These are phyloP conservation scores for Pythium graminicola DNA, from an alignment of 352 stramenopile genomes.

Conservation along the genomic window DNA sequence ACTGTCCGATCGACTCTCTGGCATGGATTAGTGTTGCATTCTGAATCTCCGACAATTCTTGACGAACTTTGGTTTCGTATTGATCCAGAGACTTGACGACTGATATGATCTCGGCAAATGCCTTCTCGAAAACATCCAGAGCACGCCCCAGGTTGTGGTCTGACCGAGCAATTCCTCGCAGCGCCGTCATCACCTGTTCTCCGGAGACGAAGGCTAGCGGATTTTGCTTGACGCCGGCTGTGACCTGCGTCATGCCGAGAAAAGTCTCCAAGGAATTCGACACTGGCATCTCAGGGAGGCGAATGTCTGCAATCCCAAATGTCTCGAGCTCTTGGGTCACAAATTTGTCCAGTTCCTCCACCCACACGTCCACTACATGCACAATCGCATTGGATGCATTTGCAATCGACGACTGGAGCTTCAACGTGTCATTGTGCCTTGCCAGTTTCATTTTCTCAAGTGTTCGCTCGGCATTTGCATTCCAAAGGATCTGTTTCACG, in stretches of 20 bases:
- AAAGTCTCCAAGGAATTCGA: background rate
- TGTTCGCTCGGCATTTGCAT: background rate
- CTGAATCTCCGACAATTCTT: slow-evolving; percentile 7
- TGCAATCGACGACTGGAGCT: background rate
- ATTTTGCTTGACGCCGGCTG: background rate
- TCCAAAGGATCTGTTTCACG: background rate
- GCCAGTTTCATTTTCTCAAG: background rate
- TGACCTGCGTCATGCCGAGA: background rate
- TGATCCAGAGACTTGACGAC: background rate
- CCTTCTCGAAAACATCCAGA: background rate
- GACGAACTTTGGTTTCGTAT: background rate
- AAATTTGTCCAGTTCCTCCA: background rate
- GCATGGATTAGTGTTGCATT: slow-evolving; percentile 2
- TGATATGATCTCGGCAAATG: background rate
- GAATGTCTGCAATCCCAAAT: background rate
- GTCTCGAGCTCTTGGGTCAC: background rate
- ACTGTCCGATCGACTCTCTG: background rate
- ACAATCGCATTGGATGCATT: slow-evolving; percentile 1
- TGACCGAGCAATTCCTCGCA: background rate
- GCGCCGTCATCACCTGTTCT: slow-evolving; percentile 1
- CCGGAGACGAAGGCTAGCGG: slow-evolving; percentile 1
- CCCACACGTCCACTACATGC: slow-evolving; percentile 1
- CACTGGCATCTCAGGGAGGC: background rate
- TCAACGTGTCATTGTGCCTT: background rate
- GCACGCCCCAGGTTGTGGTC: background rate